Conservation (phyloP, 768 basidiomycete genomes). For the Pleurotus tuber-regium region DNA sequence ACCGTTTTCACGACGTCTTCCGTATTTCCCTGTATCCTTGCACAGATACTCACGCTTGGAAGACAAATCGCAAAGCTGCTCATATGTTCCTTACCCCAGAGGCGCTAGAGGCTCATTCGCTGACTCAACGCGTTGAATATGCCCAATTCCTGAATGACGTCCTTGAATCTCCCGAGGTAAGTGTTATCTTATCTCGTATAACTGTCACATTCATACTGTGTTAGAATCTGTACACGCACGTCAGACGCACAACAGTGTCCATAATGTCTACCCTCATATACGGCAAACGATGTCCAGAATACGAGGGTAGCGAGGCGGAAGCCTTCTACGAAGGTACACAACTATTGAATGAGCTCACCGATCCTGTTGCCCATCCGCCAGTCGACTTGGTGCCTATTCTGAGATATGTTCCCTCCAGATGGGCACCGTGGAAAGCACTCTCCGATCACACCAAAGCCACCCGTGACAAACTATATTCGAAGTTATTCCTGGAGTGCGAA, state of each 20-base stretch:
- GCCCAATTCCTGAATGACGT: conserved; percentile 28
- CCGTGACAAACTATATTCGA: not conserved
- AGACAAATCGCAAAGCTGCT: conserved; percentile 12
- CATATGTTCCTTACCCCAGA: conserved; percentile 13
- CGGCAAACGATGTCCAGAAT: conserved; percentile 16
- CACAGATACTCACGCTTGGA: conserved; percentile 16
- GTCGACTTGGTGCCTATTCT: conserved; percentile 18
- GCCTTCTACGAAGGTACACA: conserved; percentile 6
- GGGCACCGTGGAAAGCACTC: conserved; percentile 13
- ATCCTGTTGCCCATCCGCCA: conserved; percentile 11
- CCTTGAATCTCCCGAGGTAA: conserved; percentile 24
- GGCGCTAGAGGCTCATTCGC: not conserved
- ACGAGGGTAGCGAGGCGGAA: conserved; percentile 6
- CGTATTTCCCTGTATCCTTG: conserved; percentile 11
- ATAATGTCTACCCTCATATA: conserved; percentile 15
- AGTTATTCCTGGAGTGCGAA: not conserved
- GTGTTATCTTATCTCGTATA: not conserved
- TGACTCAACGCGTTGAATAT: conserved; percentile 19
- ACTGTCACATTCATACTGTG: conserved; percentile 16
- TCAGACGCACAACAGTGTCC: conserved; percentile 15
- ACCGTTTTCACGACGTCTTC: too few species aligned
- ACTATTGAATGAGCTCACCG: conserved; percentile 1
- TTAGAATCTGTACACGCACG: conserved; percentile 14
- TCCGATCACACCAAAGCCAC: not conserved
- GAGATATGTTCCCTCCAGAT: conserved; percentile 15